Evolutionary conservation across 2,329 filamentous ascomycete genomes (phyloP).

Genomic region (Bipolaris oryzae): DNA sequence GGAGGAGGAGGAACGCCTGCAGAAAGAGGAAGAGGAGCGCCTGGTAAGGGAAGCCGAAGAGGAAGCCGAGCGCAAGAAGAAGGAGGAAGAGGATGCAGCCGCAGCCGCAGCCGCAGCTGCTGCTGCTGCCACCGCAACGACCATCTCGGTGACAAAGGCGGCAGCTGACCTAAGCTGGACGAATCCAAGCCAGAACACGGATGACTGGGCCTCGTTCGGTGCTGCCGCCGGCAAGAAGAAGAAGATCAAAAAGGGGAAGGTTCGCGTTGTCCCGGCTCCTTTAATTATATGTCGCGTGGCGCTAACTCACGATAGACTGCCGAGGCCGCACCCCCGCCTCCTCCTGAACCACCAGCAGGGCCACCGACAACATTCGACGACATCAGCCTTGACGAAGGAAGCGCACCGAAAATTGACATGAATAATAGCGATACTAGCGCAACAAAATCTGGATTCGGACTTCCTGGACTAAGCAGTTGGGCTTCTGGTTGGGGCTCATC

Average conservation of each 20-base stretch:
- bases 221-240: slow-evolving; percentile 39
- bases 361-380: slow-evolving; percentile 54
- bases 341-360: slow-evolving; percentile 37
- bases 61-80: slow-evolving; percentile 46
- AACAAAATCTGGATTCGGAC: slow-evolving; percentile 34
- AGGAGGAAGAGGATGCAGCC: slow-evolving; percentile 44
- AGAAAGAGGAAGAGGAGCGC: slow-evolving; percentile 41
- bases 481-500: slow-evolving; percentile 35
- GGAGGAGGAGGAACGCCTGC: slow-evolving; percentile 45
- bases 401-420: slow-evolving; percentile 55
- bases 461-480: slow-evolving; percentile 32
- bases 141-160: slow-evolving; percentile 32
- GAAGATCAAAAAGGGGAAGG: slow-evolving; percentile 50
- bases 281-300: slow-evolving; percentile 34
- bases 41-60: slow-evolving; percentile 48
- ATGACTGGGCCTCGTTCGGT: slow-evolving; percentile 41
- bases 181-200: slow-evolving; percentile 32
- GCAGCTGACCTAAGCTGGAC: slow-evolving; percentile 38
- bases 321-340: slow-evolving; percentile 37
- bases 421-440: slow-evolving; percentile 48
- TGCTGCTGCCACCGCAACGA: slow-evolving; percentile 32
- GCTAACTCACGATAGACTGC: slow-evolving; percentile 39
- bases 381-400: slow-evolving; percentile 52
- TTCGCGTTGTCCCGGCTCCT: slow-evolving; percentile 41
- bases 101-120: slow-evolving; percentile 36